A percentile compares a stretch with the other conserved stretches of the same genome.
These are phyloP conservation scores for Hibiscus trionum DNA, from an alignment of 345 rosid species.

Conservation along the genomic window DNA sequence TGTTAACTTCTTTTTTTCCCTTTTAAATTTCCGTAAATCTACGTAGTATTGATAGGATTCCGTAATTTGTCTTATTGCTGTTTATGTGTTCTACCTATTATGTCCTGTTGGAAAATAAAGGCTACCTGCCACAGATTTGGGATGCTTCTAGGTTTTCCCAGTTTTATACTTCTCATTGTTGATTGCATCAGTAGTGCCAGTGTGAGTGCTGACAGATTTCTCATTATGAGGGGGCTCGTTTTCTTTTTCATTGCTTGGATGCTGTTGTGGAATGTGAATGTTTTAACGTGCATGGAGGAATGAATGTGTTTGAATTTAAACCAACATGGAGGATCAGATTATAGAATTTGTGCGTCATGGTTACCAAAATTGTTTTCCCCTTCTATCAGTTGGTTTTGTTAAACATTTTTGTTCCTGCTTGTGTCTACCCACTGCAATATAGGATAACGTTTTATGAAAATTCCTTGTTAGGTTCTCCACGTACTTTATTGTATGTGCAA, in stretches of 20 bases:
- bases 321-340: background rate
- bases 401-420: background rate
- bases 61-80: background rate
- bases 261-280: background rate
- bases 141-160: background rate
- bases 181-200: background rate
- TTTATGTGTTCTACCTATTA: background rate
- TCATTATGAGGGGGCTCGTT: background rate
- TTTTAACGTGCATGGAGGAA: background rate
- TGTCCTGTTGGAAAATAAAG: conserved; percentile 2
- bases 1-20: background rate
- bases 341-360: too few relatives aligned
- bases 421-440: background rate
- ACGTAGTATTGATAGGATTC: background rate
- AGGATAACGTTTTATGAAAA: background rate
- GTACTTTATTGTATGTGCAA: background rate
- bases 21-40: background rate
- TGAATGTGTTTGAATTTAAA: background rate
- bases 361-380: background rate
- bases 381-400: background rate
- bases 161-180: background rate
- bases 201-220: background rate
- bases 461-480: background rate
- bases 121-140: background rate
- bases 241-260: background rate